A percentile compares a stretch with the other conserved stretches of the same genome.
These are phyloP conservation scores for Monilinia aucupariae DNA, from an alignment of 2,329 filamentous ascomycete species.

Conservation along the genomic window DNA sequence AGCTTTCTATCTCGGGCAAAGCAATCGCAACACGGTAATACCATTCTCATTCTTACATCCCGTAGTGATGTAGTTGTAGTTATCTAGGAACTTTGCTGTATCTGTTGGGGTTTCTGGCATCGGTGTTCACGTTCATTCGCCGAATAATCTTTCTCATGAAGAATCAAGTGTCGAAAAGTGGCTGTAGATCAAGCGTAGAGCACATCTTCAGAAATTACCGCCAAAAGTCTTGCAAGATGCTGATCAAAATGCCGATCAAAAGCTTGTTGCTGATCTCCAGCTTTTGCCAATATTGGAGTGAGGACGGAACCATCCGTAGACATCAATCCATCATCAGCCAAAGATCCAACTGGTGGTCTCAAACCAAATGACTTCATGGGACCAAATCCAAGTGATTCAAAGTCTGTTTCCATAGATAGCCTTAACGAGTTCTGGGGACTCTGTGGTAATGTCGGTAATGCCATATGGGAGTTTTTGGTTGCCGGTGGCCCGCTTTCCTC, in stretches of 20 bases:
- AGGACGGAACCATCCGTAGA: background rate
- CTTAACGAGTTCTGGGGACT: slow-evolving; percentile 20
- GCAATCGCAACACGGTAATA: slow-evolving; percentile 5
- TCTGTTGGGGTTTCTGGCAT: background rate
- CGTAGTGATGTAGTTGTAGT: background rate
- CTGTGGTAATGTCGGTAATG: slow-evolving; percentile 13
- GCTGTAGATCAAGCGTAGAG: slow-evolving; percentile 11
- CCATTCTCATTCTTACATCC: slow-evolving; percentile 2
- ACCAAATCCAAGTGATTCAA: slow-evolving; percentile 41
- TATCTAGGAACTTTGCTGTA: background rate
- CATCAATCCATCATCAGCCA: background rate
- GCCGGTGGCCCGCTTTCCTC: too few species aligned
- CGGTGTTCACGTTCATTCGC: slow-evolving; percentile 40
- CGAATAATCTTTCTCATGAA: slow-evolving; percentile 58
- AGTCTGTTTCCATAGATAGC: slow-evolving; percentile 15
- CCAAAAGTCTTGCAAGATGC: background rate
- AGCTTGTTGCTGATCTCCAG: background rate
- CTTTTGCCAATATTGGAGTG: background rate
- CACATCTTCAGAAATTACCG: slow-evolving; percentile 9
- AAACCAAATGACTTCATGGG: slow-evolving; percentile 39
- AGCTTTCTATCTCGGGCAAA: background rate
- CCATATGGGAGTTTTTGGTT: background rate
- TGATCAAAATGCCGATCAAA: too few species aligned
- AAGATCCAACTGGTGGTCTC: too few species aligned
- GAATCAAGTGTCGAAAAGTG: slow-evolving; percentile 44